Conservation (phyloP, 345 rosid genomes). For the Salix exigua region DNA sequence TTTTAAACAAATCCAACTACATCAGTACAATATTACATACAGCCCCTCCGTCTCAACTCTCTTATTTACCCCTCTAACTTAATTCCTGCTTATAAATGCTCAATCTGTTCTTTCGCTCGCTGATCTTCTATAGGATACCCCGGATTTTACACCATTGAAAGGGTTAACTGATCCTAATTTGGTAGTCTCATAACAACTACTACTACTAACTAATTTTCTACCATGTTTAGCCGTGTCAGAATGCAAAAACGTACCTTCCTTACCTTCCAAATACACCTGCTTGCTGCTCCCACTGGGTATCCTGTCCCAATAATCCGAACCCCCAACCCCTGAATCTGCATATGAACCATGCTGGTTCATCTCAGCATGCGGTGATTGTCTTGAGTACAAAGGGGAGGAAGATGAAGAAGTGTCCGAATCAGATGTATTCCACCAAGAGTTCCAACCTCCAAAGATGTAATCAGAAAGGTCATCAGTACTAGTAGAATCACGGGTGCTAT, state of each 20-base stretch:
- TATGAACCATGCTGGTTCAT: slow-evolving; percentile 22
- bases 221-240: slow-evolving; percentile 29
- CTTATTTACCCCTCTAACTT: slow-evolving; percentile 33
- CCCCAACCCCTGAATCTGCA: slow-evolving; percentile 1
- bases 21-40: slow-evolving; percentile 25
- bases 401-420: slow-evolving; percentile 61
- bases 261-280: slow-evolving; percentile 24
- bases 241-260: slow-evolving; percentile 38
- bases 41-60: slow-evolving; percentile 9
- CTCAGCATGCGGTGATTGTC: slow-evolving; percentile 33
- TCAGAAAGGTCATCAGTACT: slow-evolving; percentile 77
- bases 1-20: slow-evolving; percentile 22
- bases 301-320: slow-evolving; percentile 7
- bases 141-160: slow-evolving; percentile 37
- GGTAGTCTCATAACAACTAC: slow-evolving; percentile 26
- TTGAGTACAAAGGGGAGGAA: slow-evolving; percentile 51
- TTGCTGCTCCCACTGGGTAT: slow-evolving; percentile 14
- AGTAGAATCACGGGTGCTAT: slow-evolving; percentile 61
- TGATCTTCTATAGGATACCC: slow-evolving; percentile 37
- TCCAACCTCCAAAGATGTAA: slow-evolving; percentile 55
- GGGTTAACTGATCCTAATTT: slow-evolving; percentile 35
- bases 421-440: slow-evolving; percentile 40
- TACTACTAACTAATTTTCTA: slow-evolving; percentile 36
- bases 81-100: slow-evolving; percentile 8
- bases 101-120: slow-evolving; percentile 27